Conservation (phyloP, 2,329 filamentous ascomycete genomes). For the Paecilomyces sp. region DNA sequence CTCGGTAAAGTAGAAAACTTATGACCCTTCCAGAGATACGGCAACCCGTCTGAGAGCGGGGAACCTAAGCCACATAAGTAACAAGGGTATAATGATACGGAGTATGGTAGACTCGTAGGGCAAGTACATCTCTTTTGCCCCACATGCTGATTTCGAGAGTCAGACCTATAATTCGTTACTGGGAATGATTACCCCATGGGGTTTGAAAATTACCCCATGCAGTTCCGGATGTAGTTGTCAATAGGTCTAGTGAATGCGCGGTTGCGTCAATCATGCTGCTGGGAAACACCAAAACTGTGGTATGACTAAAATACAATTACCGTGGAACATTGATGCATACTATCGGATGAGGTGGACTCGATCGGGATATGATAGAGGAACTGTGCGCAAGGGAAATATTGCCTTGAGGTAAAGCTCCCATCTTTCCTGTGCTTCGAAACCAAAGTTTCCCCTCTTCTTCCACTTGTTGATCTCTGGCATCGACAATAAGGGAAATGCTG, state of each 20-base stretch:
- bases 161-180: neutral
- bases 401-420: neutral
- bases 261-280: neutral
- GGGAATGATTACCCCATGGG: neutral
- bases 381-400: neutral
- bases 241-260: neutral
- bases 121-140: neutral
- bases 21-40: neutral
- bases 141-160: neutral
- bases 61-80: neutral
- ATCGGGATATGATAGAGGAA: neutral
- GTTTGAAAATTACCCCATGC: neutral
- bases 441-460: neutral
- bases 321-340: neutral
- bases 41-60: neutral
- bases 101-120: too few species aligned
- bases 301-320: neutral
- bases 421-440: neutral
- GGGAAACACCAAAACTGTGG: neutral
- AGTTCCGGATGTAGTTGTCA: neutral
- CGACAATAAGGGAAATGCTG: neutral
- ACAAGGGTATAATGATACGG: neutral
- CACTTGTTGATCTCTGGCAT: neutral
- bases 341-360: neutral
- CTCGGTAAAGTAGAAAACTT: neutral